Base-by-base conservation (phyloP, 768 basidiomycete species). In the Dictyophora rubrovolvata region DNA sequence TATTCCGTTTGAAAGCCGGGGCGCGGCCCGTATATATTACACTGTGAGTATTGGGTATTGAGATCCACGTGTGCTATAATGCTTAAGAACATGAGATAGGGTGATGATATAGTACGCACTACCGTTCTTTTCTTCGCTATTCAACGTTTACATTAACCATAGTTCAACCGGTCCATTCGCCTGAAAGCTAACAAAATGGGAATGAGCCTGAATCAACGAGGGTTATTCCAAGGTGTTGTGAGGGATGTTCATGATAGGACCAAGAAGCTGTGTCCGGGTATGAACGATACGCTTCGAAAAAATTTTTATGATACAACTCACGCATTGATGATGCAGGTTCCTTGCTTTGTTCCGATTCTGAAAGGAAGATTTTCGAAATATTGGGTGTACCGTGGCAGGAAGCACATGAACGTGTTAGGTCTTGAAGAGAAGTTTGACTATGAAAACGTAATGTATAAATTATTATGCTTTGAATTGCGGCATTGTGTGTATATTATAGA, bases 101-200 rank as follows among this genome's bases (percentile, higher is more conserved):
- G 93, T 1, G 93, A 95, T 66, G 90, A 94, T 65, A 89, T 95
- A 55, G 92, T 92, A 64, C 64, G 87, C 71, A 12, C 36, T 22
- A 46, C 5, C 35, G 5, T 48, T 16, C 33, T 59, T 23, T 20
- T 16, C 18, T 11, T 28, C 16, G 28, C 6, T 16, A 23, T 11
- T 22, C 47, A 48, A 34, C 35, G 7, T 14, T 55, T 33, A 58
- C 9, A 2, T 58, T 46, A 53, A 17, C 22, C 47, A 14, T 64
- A 93, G 90, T 95, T 95, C 72, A 96, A 95, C 70, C 85, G 94
- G 8, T 85, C 86, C 5, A 84, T 97, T 69, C 81, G 93, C 33
- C 70, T 86, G 65, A 92, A 93, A 70, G 94, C 94, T 2, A 81
- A 81, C 63, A 81, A 78, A 51, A 78, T 86, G 68, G 90, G 91